A percentile compares a stretch with the other conserved stretches of the same genome.
Evolutionary conservation across 129 eudicot species (phyloP).

Genomic region (Centrapalus pauciflorus): DNA sequence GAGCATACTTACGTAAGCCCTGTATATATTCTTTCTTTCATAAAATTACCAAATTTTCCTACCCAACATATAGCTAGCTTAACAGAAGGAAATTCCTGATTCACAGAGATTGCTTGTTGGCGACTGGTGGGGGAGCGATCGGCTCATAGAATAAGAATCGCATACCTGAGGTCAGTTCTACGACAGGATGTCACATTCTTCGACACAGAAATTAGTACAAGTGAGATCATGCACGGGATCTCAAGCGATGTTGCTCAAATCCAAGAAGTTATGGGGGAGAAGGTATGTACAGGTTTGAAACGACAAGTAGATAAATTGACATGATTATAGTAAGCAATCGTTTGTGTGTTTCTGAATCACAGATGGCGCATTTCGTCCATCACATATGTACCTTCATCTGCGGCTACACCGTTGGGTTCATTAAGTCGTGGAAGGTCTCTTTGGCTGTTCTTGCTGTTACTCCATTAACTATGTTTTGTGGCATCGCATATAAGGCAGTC

Average conservation of each 20-base stretch:
- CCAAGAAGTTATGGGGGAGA: conserved; percentile 90
- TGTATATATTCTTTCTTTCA: background rate
- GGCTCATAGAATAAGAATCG: conserved; percentile 79
- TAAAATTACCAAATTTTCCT: background rate
- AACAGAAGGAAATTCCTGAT: background rate
- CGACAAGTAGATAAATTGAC: too few relatives aligned
- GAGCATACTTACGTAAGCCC: conserved; percentile 77
- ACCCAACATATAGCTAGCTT: background rate
- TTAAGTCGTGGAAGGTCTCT: conserved; percentile 61
- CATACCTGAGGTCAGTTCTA: conserved; percentile 63
- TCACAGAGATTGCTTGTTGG: conserved; percentile 80
- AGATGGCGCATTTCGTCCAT: conserved; percentile 83
- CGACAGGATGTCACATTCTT: conserved; percentile 71
- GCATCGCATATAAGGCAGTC: conserved; percentile 73
- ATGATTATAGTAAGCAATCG: background rate
- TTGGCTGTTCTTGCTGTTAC: conserved; percentile 75
- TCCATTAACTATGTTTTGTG: conserved; percentile 82
- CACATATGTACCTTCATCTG: conserved; percentile 70
- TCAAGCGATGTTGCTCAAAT: conserved; percentile 92
- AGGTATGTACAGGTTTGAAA: conserved; percentile 36
- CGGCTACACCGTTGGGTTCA: conserved; percentile 68
- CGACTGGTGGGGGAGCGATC: conserved; percentile 76
- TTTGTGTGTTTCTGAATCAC: conserved; percentile 10
- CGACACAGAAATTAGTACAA: conserved; percentile 63
- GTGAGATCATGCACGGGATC: conserved; percentile 91